These are phyloP conservation scores for Epichloe amarillans DNA, from an alignment of 2,329 filamentous ascomycete genomes.

Conservation along the genomic window DNA sequence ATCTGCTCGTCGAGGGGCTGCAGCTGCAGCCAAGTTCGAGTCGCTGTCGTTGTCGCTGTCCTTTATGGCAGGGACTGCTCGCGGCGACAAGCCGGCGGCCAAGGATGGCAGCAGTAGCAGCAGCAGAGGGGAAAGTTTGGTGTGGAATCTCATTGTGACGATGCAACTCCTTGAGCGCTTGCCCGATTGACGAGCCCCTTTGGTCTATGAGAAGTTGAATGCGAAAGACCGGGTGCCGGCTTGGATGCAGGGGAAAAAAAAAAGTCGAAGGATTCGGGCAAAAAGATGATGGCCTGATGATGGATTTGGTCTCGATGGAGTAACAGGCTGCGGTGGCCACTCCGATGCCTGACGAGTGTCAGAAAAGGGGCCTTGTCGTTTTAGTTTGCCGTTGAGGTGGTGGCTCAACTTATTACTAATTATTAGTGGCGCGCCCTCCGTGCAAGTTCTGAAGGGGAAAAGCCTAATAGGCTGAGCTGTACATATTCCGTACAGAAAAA, in stretches of 20 bases:
- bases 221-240: not conserved
- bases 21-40: constrained; percentile 9
- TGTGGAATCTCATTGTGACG: constrained; percentile 45
- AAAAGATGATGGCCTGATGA: not conserved
- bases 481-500: too few species aligned
- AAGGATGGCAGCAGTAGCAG: constrained; percentile 47
- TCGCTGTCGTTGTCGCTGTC: constrained; percentile 10
- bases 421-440: not conserved
- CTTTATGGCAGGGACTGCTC: constrained; percentile 12
- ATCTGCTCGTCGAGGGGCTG: constrained; percentile 13
- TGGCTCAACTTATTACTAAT: too few species aligned
- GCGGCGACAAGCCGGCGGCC: constrained; percentile 28
- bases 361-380: not conserved
- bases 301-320: not conserved
- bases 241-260: not conserved
- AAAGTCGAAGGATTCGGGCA: not conserved
- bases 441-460: not conserved
- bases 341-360: not conserved
- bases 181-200: not conserved
- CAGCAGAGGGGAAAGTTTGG: constrained; percentile 39
- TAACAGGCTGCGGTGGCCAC: not conserved
- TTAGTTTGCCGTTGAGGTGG: not conserved
- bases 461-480: too few species aligned
- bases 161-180: not conserved
- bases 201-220: not conserved